phyloP scores from a whole-genome alignment of 2,329 filamentous ascomycete species.

The Apiospora koreana region DNA sequence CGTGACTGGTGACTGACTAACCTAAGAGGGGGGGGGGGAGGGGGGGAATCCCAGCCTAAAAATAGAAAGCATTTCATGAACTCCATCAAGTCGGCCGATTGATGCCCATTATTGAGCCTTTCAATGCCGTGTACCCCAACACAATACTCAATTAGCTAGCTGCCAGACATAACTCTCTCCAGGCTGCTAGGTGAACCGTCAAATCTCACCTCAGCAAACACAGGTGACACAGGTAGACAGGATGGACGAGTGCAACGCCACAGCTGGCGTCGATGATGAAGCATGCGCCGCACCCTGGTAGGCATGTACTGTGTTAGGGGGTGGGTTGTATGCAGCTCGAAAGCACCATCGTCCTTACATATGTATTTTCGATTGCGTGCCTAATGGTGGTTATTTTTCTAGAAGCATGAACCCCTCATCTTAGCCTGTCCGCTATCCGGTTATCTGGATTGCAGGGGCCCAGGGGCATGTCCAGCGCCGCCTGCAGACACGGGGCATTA shows the following conservation, averaged over 20 bases:
- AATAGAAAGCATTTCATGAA: not conserved
- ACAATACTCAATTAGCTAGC: no score
- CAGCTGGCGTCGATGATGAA: not conserved
- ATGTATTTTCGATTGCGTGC: not conserved
- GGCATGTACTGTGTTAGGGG: not conserved
- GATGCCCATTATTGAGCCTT: not conserved
- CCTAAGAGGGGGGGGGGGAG: not conserved
- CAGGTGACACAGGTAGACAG: no score
- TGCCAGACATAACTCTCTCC: not conserved
- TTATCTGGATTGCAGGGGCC: not conserved
- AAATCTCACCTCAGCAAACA: not conserved
- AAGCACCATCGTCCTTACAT: not conserved
- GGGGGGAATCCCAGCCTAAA: not conserved
- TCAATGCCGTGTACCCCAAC: not conserved
- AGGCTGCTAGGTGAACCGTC: not conserved
- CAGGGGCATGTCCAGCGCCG: not conserved
- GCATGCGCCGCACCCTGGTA: not conserved
- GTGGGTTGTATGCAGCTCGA: not conserved
- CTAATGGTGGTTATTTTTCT: not conserved
- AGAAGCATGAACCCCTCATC: conserved; percentile 8
- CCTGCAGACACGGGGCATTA: conserved; percentile 1
- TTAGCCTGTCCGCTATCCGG: conserved; percentile 3
- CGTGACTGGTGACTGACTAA: not conserved
- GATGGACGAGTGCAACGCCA: no score
- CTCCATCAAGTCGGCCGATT: not conserved